Base-by-base conservation (phyloP, 2,329 filamentous ascomycete species). In the Phaeosphaeriaceae sp. region DNA sequence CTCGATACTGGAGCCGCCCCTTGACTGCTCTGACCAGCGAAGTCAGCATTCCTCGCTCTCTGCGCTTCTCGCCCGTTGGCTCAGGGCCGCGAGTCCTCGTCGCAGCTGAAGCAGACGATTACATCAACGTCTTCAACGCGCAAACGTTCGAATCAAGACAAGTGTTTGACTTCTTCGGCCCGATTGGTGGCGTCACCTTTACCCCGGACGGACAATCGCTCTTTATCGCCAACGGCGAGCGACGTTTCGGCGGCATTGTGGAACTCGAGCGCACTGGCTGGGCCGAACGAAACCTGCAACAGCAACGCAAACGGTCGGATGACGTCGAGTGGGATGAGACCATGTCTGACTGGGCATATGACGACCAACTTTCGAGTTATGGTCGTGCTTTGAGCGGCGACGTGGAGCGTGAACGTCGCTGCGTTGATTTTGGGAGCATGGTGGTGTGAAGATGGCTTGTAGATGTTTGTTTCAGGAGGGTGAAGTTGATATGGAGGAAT, bases 81-180 rank as follows among this genome's bases (percentile, higher is more conserved):
- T 87, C 87, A 51, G 90, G 90, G 1, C 85, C 84, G 62, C 84
- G 85, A 2, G 82, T 91, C 1, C 82, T 94, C 13, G 84, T 92
- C 11, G 88, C 88, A 1, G 90, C 89, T 1, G 91, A 94, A 74
- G 89, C 91, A 70, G 89, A 91, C 33, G 91, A 94, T 71, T 86
- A 86, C 57, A 78, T 94, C 69, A 88, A 85, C 71, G 80, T 93
- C 47, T 88, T 93, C 65, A 88, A 93, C 63, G 89, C 87, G 0
- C 71, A 85, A 67, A 87, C 82, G 0, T 91, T 88, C 67, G 76
- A 81, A 21, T 83, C 83, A n/a, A 87, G 88, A 73, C 91, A 93
- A 75, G 86, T 85, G 0, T 78, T 93, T 10, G 89, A 91, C 60
- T 84, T 93, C 54, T 92, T 93, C 74, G 90, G 91, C 36, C 89